phyloP scores from a whole-genome alignment of 2,329 filamentous ascomycete species.

The Calonectria pseudoturangicola region DNA sequence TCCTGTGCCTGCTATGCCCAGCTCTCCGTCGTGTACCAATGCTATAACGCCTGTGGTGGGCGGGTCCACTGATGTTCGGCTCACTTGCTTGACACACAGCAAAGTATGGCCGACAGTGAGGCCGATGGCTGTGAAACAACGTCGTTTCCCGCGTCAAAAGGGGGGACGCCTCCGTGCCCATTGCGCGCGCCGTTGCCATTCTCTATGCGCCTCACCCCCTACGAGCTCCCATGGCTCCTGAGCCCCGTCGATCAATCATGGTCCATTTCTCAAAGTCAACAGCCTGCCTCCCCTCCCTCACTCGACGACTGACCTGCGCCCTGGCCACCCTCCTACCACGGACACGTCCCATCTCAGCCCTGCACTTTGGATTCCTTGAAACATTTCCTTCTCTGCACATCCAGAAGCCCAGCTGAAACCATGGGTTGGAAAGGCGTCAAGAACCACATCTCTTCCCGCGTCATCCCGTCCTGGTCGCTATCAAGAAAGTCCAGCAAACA shows the following conservation, averaged over 20 bases:
- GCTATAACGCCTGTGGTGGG: conserved; percentile 38
- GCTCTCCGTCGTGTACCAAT: conserved; percentile 15
- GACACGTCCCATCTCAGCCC: conserved; percentile 30
- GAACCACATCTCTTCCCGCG: conserved; percentile 59
- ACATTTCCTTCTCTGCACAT: conserved; percentile 28
- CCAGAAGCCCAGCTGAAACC: conserved; percentile 39
- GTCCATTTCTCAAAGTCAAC: conserved; percentile 31
- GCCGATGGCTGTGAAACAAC: conserved; percentile 61
- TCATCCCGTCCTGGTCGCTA: conserved; percentile 57
- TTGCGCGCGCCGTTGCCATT: conserved; percentile 33
- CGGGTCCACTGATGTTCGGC: conserved; percentile 58
- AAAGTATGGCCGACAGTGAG: conserved; percentile 62
- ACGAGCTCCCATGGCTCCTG: conserved; percentile 24
- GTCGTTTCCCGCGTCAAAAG: conserved; percentile 48
- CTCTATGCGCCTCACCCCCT: conserved; percentile 28
- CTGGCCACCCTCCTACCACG: conserved; percentile 33
- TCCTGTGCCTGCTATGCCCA: conserved; percentile 29
- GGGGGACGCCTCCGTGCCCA: conserved; percentile 41
- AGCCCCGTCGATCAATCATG: conserved; percentile 34
- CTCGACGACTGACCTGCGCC: conserved; percentile 19
- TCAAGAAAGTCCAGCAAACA: conserved; percentile 55
- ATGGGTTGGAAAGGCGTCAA: conserved; percentile 64
- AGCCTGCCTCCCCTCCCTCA: conserved; percentile 34
- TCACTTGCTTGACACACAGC: conserved; percentile 55
- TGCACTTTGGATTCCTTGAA: conserved; percentile 30